A percentile compares a stretch with the other conserved stretches of the same genome.
Evolutionary conservation across 176 grass and related monocot genomes (phyloP).

Genomic region (Stipa capillata): DNA sequence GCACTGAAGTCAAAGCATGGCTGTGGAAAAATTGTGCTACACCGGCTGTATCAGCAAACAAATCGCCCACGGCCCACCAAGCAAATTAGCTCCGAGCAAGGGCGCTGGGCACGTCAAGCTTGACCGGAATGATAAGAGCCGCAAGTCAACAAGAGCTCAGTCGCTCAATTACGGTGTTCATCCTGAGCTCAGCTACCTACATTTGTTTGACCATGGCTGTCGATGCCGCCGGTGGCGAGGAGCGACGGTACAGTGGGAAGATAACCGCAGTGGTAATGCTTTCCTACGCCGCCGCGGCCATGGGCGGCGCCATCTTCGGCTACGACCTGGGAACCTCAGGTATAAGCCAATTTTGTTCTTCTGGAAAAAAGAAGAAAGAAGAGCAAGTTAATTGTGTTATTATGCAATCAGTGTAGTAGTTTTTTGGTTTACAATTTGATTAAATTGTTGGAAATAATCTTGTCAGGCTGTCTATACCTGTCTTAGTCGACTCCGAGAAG

Average conservation of each 20-base stretch:
- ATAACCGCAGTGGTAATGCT: slow-evolving; percentile 37
- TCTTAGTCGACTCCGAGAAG: no score
- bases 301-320: slow-evolving; percentile 57
- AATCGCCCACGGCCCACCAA: neutral
- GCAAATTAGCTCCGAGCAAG: neutral
- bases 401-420: no score
- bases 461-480: no score
- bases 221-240: neutral
- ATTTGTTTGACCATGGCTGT: neutral
- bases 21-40: neutral
- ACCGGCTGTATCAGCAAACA: neutral
- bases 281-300: slow-evolving; percentile 39
- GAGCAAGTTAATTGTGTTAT: neutral
- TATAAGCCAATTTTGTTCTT: neutral
- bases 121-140: neutral
- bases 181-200: neutral
- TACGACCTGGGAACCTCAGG: slow-evolving; percentile 37
- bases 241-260: neutral
- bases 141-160: neutral
- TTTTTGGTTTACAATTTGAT: no score
- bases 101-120: neutral
- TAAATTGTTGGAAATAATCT: no score
- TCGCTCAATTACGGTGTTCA: neutral
- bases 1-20: neutral
- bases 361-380: neutral